A percentile compares a stretch with the other conserved stretches of the same genome.
phyloP scores from a whole-genome alignment of 768 basidiomycete species.

The Lactarius quietus region DNA sequence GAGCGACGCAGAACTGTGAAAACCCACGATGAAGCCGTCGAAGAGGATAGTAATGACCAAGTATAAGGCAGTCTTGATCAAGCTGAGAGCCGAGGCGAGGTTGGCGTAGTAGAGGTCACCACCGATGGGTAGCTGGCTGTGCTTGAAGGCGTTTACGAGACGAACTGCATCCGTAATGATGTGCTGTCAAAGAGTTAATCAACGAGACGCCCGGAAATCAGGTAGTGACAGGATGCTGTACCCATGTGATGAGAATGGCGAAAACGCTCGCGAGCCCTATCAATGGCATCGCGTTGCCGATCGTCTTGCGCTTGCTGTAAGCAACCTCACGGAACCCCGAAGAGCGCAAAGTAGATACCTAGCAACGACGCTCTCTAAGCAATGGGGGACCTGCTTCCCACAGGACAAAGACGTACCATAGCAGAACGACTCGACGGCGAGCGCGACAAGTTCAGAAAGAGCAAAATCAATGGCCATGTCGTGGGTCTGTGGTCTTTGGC shows the following conservation, averaged over 20 bases:
- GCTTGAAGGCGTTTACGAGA: slow-evolving; percentile 29
- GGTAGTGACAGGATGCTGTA: neutral
- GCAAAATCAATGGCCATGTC: slow-evolving; percentile 22
- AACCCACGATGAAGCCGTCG: slow-evolving; percentile 31
- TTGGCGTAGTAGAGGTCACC: slow-evolving; percentile 27
- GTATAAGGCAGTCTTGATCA: slow-evolving; percentile 30
- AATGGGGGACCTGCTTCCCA: neutral
- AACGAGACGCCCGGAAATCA: neutral
- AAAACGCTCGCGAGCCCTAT: slow-evolving; percentile 17
- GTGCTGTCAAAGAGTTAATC: slow-evolving; percentile 23
- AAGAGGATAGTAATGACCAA: slow-evolving; percentile 29
- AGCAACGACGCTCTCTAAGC: neutral
- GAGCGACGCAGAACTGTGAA: slow-evolving; percentile 1
- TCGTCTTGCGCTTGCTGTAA: slow-evolving; percentile 20
- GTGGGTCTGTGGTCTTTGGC: neutral
- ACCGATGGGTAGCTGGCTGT: slow-evolving; percentile 18
- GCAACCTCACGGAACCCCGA: slow-evolving; percentile 12
- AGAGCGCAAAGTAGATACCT: slow-evolving; percentile 21
- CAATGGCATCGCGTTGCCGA: slow-evolving; percentile 8
- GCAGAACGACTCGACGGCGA: slow-evolving; percentile 21
- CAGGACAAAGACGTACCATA: slow-evolving; percentile 5
- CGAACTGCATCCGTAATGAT: slow-evolving; percentile 30
- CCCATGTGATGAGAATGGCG: slow-evolving; percentile 24
- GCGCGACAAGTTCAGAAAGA: slow-evolving; percentile 23
- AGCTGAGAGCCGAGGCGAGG: slow-evolving; percentile 27